These are phyloP conservation scores for Petunia hybrid DNA, from an alignment of 305 asterid genomes.

Conservation along the genomic window DNA sequence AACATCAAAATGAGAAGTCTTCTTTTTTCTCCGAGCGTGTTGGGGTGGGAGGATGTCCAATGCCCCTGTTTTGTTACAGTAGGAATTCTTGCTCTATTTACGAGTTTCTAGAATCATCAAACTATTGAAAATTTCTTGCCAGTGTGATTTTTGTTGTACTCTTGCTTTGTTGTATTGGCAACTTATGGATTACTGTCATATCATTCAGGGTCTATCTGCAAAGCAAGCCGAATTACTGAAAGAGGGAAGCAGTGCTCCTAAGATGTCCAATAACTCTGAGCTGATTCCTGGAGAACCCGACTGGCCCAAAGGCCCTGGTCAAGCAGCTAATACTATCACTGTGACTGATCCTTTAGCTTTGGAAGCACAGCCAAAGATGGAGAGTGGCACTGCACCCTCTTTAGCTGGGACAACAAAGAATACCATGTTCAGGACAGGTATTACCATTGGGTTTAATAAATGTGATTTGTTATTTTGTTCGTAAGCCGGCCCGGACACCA, in stretches of 20 bases:
- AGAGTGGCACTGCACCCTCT: slow-evolving; percentile 51
- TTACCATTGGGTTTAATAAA: slow-evolving; percentile 32
- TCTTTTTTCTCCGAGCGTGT: background rate
- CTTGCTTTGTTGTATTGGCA: slow-evolving; percentile 25
- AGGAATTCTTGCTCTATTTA: slow-evolving; percentile 17
- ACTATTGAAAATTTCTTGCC: background rate
- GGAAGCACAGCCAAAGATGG: slow-evolving; percentile 58
- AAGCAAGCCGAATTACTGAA: slow-evolving; percentile 71
- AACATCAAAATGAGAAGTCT: background rate
- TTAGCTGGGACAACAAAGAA: slow-evolving; percentile 59
- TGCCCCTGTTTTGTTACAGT: slow-evolving; percentile 5
- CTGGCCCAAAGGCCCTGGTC: slow-evolving; percentile 63
- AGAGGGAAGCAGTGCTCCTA: slow-evolving; percentile 64
- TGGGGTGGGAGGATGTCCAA: background rate
- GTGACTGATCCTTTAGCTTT: slow-evolving; percentile 46
- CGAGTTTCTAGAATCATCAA: slow-evolving; percentile 16
- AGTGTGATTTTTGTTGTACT: background rate
- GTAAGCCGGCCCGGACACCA: too few relatives aligned
- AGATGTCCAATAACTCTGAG: slow-evolving; percentile 49
- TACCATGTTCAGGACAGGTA: slow-evolving; percentile 59
- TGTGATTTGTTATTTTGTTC: background rate
- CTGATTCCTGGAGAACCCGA: slow-evolving; percentile 60
- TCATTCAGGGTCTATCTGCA: slow-evolving; percentile 62
- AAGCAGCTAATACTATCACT: slow-evolving; percentile 49
- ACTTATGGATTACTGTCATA: slow-evolving; percentile 30